Evolutionary conservation across 1,284 basidiomycete genomes (phyloP).

Genomic region (Ustilago crameri): DNA sequence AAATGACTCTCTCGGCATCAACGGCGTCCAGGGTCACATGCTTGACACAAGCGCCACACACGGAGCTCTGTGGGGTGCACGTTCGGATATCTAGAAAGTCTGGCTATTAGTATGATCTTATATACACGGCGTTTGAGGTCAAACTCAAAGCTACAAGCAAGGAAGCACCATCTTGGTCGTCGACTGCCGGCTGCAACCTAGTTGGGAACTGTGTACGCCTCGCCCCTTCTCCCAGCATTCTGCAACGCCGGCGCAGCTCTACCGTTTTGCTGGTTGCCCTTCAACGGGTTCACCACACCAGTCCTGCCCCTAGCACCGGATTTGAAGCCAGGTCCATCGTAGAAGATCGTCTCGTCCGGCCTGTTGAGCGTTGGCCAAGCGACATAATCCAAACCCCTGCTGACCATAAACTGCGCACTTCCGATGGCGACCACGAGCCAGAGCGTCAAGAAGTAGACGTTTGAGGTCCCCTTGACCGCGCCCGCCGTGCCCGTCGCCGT

Average conservation of each 20-base stretch:
- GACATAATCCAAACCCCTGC: slow-evolving; percentile 64
- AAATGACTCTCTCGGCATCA: no score
- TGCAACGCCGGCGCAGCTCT: slow-evolving; percentile 2
- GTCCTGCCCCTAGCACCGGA: slow-evolving; percentile 54
- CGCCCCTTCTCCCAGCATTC: slow-evolving; percentile 32
- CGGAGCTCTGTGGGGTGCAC: no score
- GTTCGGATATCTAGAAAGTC: no score
- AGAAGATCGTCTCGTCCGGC: slow-evolving; percentile 60
- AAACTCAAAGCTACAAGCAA: no score
- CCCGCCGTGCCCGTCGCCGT: slow-evolving; percentile 10
- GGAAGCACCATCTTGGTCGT: no score
- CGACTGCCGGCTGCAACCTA: no score
- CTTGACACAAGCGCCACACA: no score
- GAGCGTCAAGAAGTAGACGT: slow-evolving; percentile 44
- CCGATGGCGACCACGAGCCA: slow-evolving; percentile 50
- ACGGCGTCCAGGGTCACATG: no score
- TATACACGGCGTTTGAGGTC: no score
- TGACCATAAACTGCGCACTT: slow-evolving; percentile 54
- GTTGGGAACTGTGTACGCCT: slow-evolving; percentile 31
- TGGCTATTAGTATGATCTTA: no score
- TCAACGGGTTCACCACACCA: slow-evolving; percentile 37
- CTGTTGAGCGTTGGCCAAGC: slow-evolving; percentile 66
- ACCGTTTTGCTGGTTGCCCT: not conserved
- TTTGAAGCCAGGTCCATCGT: slow-evolving; percentile 65
- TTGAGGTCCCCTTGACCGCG: slow-evolving; percentile 11